Percentiles rank a stretch among this genome's conserved stretches.
These are phyloP conservation scores for Ophiocordyceps camponoti-leonardi DNA, from an alignment of 2,329 filamentous ascomycete genomes.

Conservation along the genomic window DNA sequence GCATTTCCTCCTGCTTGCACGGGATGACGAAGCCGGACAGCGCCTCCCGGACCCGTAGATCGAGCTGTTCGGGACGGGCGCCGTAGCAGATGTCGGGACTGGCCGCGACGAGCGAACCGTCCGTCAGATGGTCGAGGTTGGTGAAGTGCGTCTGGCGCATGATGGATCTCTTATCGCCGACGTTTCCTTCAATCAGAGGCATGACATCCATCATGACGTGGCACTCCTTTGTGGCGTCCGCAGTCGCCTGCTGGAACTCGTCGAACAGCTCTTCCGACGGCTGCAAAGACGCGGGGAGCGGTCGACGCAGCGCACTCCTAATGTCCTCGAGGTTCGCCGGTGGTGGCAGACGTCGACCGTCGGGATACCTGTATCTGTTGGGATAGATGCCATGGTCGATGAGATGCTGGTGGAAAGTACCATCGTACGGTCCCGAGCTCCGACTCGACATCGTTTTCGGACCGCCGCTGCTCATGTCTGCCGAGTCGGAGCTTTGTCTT, in stretches of 20 bases:
- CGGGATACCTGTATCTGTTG: conserved; percentile 4
- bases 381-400: conserved; percentile 6
- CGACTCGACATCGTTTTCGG: too few species aligned
- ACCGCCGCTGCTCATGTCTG: too few species aligned
- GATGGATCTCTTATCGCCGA: not conserved
- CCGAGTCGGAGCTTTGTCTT: too few species aligned
- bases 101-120: not conserved
- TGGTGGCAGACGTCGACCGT: conserved; percentile 2
- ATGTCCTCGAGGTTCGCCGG: conserved; percentile 8
- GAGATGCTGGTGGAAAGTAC: conserved; percentile 7
- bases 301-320: not conserved
- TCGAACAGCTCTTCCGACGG: not conserved
- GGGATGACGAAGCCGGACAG: not conserved
- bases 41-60: not conserved
- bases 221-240: not conserved
- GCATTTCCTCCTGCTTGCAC: not conserved
- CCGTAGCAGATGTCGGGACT: not conserved
- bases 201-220: not conserved
- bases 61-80: not conserved
- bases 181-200: not conserved
- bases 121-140: not conserved
- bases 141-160: not conserved
- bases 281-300: not conserved
- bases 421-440: conserved; percentile 7
- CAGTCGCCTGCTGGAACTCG: not conserved